Percentiles rank a stretch among this genome's conserved stretches.
Conservation (phyloP, 176 grass and related monocot genomes). For the Saccharum spontaneum region DNA sequence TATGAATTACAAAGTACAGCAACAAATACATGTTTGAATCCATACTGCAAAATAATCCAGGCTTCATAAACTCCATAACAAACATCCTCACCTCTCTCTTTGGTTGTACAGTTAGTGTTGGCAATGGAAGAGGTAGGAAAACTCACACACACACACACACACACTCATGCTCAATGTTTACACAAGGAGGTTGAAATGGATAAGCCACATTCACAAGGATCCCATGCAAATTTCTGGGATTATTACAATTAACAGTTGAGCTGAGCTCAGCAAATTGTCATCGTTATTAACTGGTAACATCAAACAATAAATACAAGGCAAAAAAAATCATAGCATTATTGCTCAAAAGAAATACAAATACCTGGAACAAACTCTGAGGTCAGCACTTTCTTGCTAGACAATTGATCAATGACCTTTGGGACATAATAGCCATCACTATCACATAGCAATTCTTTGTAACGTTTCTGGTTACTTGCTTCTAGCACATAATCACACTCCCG, state of each 20-base stretch:
- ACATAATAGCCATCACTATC: conserved; percentile 72
- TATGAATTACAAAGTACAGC: background rate
- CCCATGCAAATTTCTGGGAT: background rate
- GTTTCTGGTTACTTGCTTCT: conserved; percentile 90
- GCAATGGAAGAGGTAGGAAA: background rate
- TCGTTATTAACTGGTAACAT: background rate
- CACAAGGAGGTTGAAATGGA: background rate
- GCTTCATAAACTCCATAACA: background rate
- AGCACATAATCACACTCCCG: conserved; percentile 93
- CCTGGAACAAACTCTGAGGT: conserved; percentile 83
- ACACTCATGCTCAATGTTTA: background rate
- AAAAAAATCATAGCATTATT: background rate
- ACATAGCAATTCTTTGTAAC: conserved; percentile 73
- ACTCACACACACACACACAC: background rate
- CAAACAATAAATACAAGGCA: background rate
- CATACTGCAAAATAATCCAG: background rate
- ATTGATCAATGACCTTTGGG: conserved; percentile 72
- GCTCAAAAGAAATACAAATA: conserved; percentile 42
- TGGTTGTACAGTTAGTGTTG: background rate
- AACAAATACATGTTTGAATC: background rate
- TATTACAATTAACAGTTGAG: background rate
- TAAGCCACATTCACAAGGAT: background rate
- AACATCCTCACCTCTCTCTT: background rate
- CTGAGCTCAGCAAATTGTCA: background rate
- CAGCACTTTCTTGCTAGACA: conserved; percentile 78